phyloP scores from a whole-genome alignment of 1,139 yeast genomes.

The Eremothecium cymbalariae region DNA sequence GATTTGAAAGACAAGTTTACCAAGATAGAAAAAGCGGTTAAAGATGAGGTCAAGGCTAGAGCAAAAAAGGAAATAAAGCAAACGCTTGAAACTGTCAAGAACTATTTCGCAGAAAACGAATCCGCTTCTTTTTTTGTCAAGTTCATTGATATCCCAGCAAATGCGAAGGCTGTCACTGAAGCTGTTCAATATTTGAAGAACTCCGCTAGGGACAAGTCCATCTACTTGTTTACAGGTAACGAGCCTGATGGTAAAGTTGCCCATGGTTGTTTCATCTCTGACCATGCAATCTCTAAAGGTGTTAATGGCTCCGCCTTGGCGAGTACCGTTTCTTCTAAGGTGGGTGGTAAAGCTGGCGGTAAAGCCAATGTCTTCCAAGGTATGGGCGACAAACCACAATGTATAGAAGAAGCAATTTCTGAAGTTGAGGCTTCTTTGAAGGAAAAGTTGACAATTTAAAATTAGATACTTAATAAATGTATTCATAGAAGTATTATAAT shows the following conservation, averaged over 20 bases:
- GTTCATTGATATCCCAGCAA: slow-evolving; percentile 61
- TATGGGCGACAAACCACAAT: slow-evolving; percentile 76
- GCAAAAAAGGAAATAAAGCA: slow-evolving; percentile 84
- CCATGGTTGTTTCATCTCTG: slow-evolving; percentile 85
- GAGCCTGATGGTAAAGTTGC: slow-evolving; percentile 65
- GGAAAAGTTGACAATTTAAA: slow-evolving; percentile 40
- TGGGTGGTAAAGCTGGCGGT: slow-evolving; percentile 99
- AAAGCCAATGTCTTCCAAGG: slow-evolving; percentile 96
- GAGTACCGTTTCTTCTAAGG: slow-evolving; percentile 53
- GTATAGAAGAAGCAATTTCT: slow-evolving; percentile 62
- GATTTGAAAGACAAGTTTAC: slow-evolving; percentile 65
- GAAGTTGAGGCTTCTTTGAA: slow-evolving; percentile 54
- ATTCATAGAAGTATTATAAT: background rate
- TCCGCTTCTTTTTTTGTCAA: slow-evolving; percentile 52
- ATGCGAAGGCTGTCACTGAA: slow-evolving; percentile 91
- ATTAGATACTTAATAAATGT: background rate
- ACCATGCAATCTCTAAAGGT: slow-evolving; percentile 62
- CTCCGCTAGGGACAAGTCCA: slow-evolving; percentile 63
- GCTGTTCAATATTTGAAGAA: slow-evolving; percentile 81
- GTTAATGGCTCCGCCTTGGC: slow-evolving; percentile 73
- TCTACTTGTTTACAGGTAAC: slow-evolving; percentile 76
- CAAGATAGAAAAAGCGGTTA: slow-evolving; percentile 74
- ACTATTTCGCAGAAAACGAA: slow-evolving; percentile 50
- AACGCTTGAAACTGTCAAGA: slow-evolving; percentile 70
- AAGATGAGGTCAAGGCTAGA: slow-evolving; percentile 77